A percentile compares a stretch with the other conserved stretches of the same genome.
phyloP scores from a whole-genome alignment of 768 basidiomycete species.

The Calocybe gangraenosa region DNA sequence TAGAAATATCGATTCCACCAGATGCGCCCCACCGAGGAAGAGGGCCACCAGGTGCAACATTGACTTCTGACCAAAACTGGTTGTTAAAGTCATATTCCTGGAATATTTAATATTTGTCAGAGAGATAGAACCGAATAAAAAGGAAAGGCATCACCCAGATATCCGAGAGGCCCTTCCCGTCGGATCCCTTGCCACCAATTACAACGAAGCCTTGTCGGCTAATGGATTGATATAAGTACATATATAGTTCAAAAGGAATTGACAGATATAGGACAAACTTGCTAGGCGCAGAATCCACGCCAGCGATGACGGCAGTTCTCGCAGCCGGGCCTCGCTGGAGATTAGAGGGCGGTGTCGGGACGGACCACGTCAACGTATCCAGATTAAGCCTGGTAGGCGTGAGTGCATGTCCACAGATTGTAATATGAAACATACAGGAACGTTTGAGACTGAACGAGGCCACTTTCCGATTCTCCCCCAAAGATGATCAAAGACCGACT shows the following conservation, averaged over 20 bases:
- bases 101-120: not conserved
- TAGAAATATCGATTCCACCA: conserved; percentile 69
- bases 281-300: conserved; percentile 75
- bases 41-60: conserved; percentile 48
- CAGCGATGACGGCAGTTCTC: conserved; percentile 60
- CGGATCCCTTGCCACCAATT: conserved; percentile 62
- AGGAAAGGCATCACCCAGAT: conserved; percentile 55
- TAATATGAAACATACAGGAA: conserved; percentile 48
- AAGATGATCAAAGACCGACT: conserved; percentile 66
- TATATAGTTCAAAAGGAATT: conserved; percentile 1
- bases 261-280: conserved; percentile 47
- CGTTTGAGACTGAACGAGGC: conserved; percentile 59
- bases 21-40: conserved; percentile 65
- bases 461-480: conserved; percentile 68
- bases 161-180: conserved; percentile 55
- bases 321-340: conserved; percentile 50
- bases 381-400: conserved; percentile 51
- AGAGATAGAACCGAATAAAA: conserved; percentile 4
- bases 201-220: conserved; percentile 75
- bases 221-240: conserved; percentile 12
- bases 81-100: conserved; percentile 77
- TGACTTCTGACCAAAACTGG: conserved; percentile 71
- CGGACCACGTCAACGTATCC: conserved; percentile 55
- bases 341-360: conserved; percentile 46
- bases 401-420: not conserved